Percentiles rank a stretch among this genome's conserved stretches.
phyloP scores from a whole-genome alignment of 768 basidiomycete genomes.

The Suillus variegatus region DNA sequence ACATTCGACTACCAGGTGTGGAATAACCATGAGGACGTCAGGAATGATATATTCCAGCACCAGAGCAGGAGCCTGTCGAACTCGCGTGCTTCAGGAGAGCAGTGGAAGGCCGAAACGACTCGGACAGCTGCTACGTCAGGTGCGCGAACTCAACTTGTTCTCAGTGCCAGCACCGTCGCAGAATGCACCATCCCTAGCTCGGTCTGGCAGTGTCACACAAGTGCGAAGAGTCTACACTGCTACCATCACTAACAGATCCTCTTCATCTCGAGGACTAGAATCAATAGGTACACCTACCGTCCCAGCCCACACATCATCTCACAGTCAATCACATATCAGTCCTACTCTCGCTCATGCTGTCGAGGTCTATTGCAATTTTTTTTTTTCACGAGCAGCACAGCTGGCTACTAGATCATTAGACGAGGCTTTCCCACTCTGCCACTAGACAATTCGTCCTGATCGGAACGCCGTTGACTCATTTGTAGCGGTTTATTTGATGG shows the following conservation, averaged over 20 bases:
- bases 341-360: conserved; percentile 50
- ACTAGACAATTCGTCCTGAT: conserved; percentile 64
- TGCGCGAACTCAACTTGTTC: background rate
- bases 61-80: conserved; percentile 52
- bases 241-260: background rate
- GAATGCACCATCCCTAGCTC: conserved; percentile 4
- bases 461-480: no score
- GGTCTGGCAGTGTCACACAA: background rate
- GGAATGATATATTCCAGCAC: background rate
- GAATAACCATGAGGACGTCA: background rate
- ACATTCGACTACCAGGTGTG: background rate
- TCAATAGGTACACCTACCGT: conserved; percentile 12
- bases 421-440: conserved; percentile 73
- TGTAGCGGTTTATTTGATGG: background rate
- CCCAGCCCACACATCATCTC: conserved; percentile 20
- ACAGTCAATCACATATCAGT: conserved; percentile 33
- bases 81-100: conserved; percentile 66
- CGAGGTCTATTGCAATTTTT: conserved; percentile 57
- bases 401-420: conserved; percentile 49
- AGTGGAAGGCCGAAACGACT: conserved; percentile 65
- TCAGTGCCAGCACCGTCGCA: conserved; percentile 11
- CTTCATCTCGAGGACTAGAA: conserved; percentile 3
- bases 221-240: conserved; percentile 1
- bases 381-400: conserved; percentile 71
- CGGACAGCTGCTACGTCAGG: conserved; percentile 34